Conservation (phyloP, 148 eudicot genomes). For the Fagopyrum tataricum region DNA sequence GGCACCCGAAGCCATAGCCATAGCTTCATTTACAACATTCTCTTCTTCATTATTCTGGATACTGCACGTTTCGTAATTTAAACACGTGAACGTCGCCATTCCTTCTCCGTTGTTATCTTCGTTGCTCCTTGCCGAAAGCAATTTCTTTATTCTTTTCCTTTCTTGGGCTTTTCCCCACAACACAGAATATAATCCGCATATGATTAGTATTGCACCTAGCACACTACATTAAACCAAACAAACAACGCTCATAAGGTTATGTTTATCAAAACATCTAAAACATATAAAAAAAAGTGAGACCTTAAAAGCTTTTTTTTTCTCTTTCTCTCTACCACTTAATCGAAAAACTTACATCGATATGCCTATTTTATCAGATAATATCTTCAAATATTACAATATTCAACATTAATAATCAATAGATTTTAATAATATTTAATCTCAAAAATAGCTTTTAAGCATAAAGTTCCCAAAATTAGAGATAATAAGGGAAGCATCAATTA, state of each 20-base stretch:
- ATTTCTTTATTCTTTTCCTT: not conserved
- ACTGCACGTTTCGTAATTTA: not conserved
- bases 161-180: slow-evolving; percentile 58
- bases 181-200: slow-evolving; percentile 45
- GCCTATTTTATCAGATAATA: no score
- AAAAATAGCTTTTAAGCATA: no score
- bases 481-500: no score
- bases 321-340: no score
- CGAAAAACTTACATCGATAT: no score
- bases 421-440: no score
- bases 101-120: not conserved
- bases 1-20: not conserved
- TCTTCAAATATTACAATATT: no score
- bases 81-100: not conserved
- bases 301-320: no score
- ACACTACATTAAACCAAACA: slow-evolving; percentile 21
- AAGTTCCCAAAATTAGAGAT: no score
- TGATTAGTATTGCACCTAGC: slow-evolving; percentile 39
- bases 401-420: no score
- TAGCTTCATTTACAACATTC: not conserved
- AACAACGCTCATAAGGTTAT: not conserved
- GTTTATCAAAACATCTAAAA: no score
- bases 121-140: not conserved
- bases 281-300: no score
- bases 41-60: not conserved